phyloP scores from a whole-genome alignment of 441 rosid genomes.

The Brassica hybrid region DNA sequence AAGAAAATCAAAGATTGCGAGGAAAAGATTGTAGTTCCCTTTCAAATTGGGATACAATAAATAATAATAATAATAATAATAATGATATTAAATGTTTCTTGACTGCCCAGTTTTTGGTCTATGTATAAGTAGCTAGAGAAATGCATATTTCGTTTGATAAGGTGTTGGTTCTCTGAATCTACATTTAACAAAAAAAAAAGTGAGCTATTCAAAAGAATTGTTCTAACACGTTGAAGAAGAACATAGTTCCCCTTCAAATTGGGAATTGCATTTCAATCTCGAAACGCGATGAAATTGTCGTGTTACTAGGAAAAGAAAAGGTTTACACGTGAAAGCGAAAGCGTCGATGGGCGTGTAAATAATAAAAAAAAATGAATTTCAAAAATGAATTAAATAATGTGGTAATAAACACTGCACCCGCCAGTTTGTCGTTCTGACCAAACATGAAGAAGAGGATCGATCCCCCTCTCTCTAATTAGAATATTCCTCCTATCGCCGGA shows the following conservation, averaged over 20 bases:
- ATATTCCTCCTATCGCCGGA: background rate
- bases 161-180: background rate
- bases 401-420: slow-evolving; percentile 12
- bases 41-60: background rate
- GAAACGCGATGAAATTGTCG: slow-evolving; percentile 1
- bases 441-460: background rate
- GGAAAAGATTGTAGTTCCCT: background rate
- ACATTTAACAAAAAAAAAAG: background rate
- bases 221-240: background rate
- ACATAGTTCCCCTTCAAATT: background rate
- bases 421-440: slow-evolving; percentile 5
- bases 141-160: background rate
- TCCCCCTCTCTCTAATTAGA: background rate
- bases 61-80: too few relatives aligned
- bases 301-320: background rate
- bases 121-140: background rate
- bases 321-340: slow-evolving; percentile 1
- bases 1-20: background rate
- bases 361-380: background rate
- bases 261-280: background rate
- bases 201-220: background rate
- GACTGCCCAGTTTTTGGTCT: too few relatives aligned
- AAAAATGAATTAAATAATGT: slow-evolving; percentile 17
- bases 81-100: too few relatives aligned
- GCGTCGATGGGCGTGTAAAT: background rate